Evolutionary conservation across 2,329 filamentous ascomycete species (phyloP).

Genomic region (Fusarium algeriense): DNA sequence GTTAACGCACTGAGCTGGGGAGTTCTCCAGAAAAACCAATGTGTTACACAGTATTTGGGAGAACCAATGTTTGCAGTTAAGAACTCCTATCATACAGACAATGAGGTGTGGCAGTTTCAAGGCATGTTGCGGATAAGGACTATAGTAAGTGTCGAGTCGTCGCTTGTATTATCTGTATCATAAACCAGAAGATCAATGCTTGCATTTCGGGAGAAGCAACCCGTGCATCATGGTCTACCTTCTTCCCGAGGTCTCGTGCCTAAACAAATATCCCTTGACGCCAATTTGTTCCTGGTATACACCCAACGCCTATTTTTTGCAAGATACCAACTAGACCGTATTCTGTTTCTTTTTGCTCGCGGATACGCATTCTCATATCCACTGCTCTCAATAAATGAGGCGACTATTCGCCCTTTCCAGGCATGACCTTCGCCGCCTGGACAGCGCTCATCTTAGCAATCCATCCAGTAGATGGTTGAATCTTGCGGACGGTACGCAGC

Average conservation of each 20-base stretch:
- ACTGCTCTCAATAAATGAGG: background rate
- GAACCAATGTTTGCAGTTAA: background rate
- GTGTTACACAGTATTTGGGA: background rate
- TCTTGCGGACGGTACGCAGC: slow-evolving; percentile 92
- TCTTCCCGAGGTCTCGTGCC: background rate
- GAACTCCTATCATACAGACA: background rate
- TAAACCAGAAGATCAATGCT: background rate
- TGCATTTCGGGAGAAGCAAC: background rate
- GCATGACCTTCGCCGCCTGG: slow-evolving; percentile 88
- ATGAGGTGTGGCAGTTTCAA: background rate
- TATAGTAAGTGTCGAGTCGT: background rate
- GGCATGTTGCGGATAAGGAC: background rate
- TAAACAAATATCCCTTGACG: slow-evolving; percentile 17
- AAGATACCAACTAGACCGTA: slow-evolving; percentile 9
- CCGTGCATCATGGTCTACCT: slow-evolving; percentile 1
- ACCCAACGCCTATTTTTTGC: slow-evolving; percentile 40
- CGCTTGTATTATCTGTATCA: background rate
- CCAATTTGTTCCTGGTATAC: slow-evolving; percentile 41
- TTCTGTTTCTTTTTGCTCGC: background rate
- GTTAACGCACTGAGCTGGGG: too few species aligned
- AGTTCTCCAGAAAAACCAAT: background rate
- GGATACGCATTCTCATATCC: background rate
- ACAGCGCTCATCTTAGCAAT: slow-evolving; percentile 98
- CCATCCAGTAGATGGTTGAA: slow-evolving; percentile 89
- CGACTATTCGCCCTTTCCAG: slow-evolving; percentile 66